These are phyloP conservation scores for Coniochaeta prunicola DNA, from an alignment of 2,329 filamentous ascomycete genomes.

Conservation along the genomic window DNA sequence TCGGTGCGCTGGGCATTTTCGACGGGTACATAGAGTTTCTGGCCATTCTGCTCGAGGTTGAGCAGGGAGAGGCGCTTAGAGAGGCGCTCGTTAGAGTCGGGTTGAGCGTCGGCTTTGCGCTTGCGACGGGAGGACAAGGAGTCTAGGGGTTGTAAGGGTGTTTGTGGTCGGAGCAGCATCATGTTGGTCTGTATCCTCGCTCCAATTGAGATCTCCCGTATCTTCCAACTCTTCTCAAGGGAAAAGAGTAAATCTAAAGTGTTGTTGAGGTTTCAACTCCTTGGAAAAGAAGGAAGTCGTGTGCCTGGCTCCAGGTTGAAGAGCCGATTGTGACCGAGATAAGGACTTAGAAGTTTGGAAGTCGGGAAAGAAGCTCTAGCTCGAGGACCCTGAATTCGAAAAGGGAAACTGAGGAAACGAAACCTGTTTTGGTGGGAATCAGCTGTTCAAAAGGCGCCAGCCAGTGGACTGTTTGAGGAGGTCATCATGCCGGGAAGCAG, in stretches of 20 bases:
- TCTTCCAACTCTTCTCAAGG: not conserved
- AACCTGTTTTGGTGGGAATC: not conserved
- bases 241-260: not conserved
- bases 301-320: not conserved
- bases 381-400: not conserved
- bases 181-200: not conserved
- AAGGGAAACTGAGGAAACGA: not conserved
- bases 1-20: conserved; percentile 32
- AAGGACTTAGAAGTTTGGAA: not conserved
- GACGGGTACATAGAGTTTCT: conserved; percentile 60
- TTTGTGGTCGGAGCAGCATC: conserved; percentile 1
- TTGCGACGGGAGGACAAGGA: conserved; percentile 29
- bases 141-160: not conserved
- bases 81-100: conserved; percentile 60
- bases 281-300: not conserved
- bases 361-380: not conserved
- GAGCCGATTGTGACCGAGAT: not conserved
- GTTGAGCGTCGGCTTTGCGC: conserved; percentile 51
- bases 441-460: not conserved
- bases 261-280: not conserved
- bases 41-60: conserved; percentile 64
- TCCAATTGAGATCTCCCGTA: not conserved
- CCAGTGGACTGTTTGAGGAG: not conserved
- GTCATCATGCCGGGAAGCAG: not conserved
- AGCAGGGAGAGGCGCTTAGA: conserved; percentile 78